phyloP scores from a whole-genome alignment of 208 protist species.

The Crithidia sp. region DNA sequence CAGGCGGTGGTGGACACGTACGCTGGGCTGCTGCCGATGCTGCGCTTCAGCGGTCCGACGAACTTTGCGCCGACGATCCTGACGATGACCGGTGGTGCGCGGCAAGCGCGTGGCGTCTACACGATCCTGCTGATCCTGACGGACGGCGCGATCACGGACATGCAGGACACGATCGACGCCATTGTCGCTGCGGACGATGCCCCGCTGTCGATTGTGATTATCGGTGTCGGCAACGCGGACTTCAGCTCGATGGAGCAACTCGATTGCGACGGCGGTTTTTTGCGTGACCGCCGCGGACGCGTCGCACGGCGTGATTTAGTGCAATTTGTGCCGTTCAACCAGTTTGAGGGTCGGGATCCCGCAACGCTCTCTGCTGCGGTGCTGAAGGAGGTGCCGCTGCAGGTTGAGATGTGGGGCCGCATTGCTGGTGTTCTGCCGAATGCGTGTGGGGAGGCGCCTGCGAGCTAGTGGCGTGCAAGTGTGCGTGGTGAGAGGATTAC shows the following conservation, averaged over 20 bases:
- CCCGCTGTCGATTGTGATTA: conserved; percentile 92
- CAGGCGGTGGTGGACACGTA: conserved; percentile 63
- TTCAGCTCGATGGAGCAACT: conserved; percentile 92
- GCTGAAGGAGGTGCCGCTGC: conserved; percentile 53
- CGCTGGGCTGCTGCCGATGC: conserved; percentile 27
- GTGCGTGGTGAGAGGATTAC: no score
- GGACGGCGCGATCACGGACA: conserved; percentile 89
- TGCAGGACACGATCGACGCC: conserved; percentile 73
- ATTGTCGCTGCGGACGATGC: conserved; percentile 76
- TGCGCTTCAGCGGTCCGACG: conserved; percentile 65
- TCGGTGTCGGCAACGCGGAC: conserved; percentile 89
- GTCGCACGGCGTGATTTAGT: conserved; percentile 54
- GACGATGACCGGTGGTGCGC: conserved; percentile 29
- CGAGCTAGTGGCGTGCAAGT: no score
- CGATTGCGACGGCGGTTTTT: conserved; percentile 77
- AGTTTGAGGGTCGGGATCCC: conserved; percentile 38
- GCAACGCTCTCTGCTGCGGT: conserved; percentile 49
- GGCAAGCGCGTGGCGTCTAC: conserved; percentile 54
- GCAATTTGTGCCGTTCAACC: conserved; percentile 77
- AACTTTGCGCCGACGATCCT: conserved; percentile 62
- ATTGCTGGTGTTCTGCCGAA: conserved; percentile 3
- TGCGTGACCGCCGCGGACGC: conserved; percentile 19
- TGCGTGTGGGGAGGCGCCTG: no score
- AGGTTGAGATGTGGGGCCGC: conserved; percentile 47
- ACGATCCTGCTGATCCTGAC: conserved; percentile 91